phyloP scores from a whole-genome alignment of 2,329 filamentous ascomycete species.

The Epichloe gansuensis region DNA sequence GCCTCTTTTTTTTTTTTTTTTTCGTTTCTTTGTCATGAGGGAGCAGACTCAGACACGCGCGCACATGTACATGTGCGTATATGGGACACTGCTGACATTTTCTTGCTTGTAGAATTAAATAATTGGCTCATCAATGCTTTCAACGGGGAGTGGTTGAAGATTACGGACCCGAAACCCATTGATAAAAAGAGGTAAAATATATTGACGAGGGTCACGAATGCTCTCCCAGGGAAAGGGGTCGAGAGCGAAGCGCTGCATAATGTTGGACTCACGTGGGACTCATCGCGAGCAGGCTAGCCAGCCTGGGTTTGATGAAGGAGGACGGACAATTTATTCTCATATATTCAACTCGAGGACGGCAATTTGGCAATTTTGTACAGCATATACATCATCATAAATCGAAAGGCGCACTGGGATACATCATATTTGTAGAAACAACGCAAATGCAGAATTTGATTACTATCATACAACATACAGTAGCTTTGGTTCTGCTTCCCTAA shows the following conservation, averaged over 20 bases:
- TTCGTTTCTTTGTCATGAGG: not conserved
- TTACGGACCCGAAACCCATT: constrained; percentile 36
- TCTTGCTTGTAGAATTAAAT: constrained; percentile 44
- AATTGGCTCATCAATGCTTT: constrained; percentile 97
- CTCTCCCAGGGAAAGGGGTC: too few species aligned
- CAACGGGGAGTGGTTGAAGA: constrained; percentile 81
- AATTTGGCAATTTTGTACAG: not conserved
- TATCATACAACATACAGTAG: constrained; percentile 10
- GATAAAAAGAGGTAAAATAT: constrained; percentile 7
- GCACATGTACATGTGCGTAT: too few species aligned
- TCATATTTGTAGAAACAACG: not conserved
- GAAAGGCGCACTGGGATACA: not conserved
- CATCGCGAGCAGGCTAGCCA: not conserved
- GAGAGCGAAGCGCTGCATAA: too few species aligned
- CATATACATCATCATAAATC: not conserved
- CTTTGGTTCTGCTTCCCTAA: not conserved
- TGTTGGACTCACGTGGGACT: not conserved
- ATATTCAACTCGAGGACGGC: not conserved
- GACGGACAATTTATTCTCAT: not conserved
- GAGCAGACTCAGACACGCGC: too few species aligned
- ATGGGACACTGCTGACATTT: too few species aligned
- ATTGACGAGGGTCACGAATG: too few species aligned
- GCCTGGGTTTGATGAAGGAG: too few species aligned
- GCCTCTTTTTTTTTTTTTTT: constrained; percentile 2
- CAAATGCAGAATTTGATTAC: constrained; percentile 1